Evolutionary conservation across 2,329 filamentous ascomycete genomes (phyloP).

Genomic region (Ploettnerulaceae sp.): DNA sequence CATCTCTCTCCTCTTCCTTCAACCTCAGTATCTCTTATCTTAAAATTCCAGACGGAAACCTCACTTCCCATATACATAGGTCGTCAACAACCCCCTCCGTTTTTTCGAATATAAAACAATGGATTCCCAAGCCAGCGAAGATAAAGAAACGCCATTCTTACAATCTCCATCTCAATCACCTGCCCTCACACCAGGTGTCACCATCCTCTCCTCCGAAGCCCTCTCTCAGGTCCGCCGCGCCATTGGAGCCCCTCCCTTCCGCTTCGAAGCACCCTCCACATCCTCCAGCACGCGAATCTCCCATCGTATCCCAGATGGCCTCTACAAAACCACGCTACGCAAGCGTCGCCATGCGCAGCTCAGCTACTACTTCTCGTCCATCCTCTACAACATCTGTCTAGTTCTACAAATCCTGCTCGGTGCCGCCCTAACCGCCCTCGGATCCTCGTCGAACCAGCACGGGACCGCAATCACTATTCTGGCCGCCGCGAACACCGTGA

Average conservation of each 20-base stretch:
- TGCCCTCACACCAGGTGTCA: background rate
- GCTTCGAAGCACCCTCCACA: conserved; percentile 2
- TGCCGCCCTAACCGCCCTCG: conserved; percentile 18
- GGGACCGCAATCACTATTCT: conserved; percentile 20
- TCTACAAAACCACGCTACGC: conserved; percentile 15
- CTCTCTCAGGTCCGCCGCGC: conserved; percentile 9
- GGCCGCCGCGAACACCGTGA: conserved; percentile 23
- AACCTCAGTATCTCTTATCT: background rate
- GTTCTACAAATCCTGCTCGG: conserved; percentile 22
- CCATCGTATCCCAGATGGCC: conserved; percentile 11
- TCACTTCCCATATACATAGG: too few relatives aligned
- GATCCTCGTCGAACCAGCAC: conserved; percentile 8
- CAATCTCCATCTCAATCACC: background rate
- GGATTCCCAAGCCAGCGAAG: background rate
- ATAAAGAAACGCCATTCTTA: background rate
- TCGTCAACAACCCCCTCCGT: background rate
- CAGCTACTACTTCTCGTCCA: conserved; percentile 15
- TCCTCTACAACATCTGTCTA: conserved; percentile 20
- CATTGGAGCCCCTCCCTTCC: conserved; percentile 9
- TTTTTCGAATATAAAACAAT: background rate
- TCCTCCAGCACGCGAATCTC: background rate
- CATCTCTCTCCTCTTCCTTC: background rate
- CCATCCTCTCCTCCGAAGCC: background rate
- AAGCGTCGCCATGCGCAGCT: conserved; percentile 12
- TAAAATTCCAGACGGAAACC: background rate